A percentile compares a stretch with the other conserved stretches of the same genome.
Evolutionary conservation across 2,329 filamentous ascomycete genomes (phyloP).

Genomic region (Talaromyces albobiverticillius): DNA sequence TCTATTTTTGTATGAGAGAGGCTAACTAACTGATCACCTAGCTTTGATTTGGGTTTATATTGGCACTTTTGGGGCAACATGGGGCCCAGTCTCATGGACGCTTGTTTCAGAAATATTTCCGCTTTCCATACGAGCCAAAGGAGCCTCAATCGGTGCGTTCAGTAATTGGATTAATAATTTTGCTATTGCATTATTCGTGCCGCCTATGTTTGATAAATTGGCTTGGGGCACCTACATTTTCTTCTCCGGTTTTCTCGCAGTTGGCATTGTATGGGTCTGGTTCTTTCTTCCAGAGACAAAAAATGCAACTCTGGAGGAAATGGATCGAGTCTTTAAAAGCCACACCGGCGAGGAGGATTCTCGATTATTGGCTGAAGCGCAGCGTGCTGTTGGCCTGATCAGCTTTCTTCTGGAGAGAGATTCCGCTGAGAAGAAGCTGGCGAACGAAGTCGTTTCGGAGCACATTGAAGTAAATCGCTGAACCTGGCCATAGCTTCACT

Average conservation of each 20-base stretch:
- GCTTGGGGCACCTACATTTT: slow-evolving; percentile 56
- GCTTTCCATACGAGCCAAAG: slow-evolving; percentile 59
- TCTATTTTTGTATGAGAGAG: not conserved
- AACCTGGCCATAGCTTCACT: too few relatives aligned
- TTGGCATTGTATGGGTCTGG: slow-evolving; percentile 48
- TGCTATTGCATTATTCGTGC: slow-evolving; percentile 61
- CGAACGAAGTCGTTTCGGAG: not conserved
- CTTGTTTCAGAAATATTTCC: slow-evolving; percentile 59
- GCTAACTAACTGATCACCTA: not conserved
- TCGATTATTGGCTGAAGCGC: slow-evolving; percentile 1
- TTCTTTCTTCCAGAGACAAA: slow-evolving; percentile 55
- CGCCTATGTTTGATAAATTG: slow-evolving; percentile 59
- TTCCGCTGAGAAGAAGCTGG: not conserved
- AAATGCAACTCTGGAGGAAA: slow-evolving; percentile 51
- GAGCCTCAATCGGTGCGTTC: slow-evolving; percentile 62
- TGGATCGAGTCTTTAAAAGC: slow-evolving; percentile 35
- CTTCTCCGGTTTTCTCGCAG: slow-evolving; percentile 52
- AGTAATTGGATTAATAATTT: slow-evolving; percentile 66
- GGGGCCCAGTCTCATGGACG: slow-evolving; percentile 51
- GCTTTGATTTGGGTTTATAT: slow-evolving; percentile 63
- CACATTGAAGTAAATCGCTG: not conserved
- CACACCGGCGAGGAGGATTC: slow-evolving; percentile 18
- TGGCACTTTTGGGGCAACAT: slow-evolving; percentile 59
- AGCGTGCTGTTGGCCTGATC: slow-evolving; percentile 1
- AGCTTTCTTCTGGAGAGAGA: not conserved